phyloP scores from a whole-genome alignment of 2,329 filamentous ascomycete genomes.

The Arthrobotrys iridis region DNA sequence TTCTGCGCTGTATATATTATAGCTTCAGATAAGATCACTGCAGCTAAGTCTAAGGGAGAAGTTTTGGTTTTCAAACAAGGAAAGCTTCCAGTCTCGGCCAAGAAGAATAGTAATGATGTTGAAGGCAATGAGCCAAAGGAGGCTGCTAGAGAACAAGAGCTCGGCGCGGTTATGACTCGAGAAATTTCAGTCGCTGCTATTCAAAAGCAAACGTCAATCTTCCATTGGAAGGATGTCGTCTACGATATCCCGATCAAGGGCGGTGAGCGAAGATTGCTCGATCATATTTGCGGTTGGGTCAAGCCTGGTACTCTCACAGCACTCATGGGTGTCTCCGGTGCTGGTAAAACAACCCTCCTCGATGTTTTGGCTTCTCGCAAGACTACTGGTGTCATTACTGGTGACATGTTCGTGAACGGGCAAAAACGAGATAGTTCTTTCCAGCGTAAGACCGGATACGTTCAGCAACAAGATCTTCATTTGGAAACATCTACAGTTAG shows the following conservation, averaged over 20 bases:
- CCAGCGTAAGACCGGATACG: constrained; percentile 72
- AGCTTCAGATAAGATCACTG: constrained; percentile 71
- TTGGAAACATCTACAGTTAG: constrained; percentile 71
- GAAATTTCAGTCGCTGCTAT: constrained; percentile 62
- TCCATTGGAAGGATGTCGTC: constrained; percentile 87
- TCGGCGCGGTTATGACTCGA: constrained; percentile 58
- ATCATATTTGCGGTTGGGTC: constrained; percentile 76
- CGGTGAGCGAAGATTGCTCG: constrained; percentile 68
- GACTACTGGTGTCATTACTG: constrained; percentile 72
- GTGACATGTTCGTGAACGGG: constrained; percentile 72
- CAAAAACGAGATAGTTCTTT: constrained; percentile 69
- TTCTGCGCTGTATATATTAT: constrained; percentile 72
- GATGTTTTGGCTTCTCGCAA: constrained; percentile 76
- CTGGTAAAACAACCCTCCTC: constrained; percentile 85
- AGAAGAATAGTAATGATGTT: constrained; percentile 62
- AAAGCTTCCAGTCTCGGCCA: constrained; percentile 61
- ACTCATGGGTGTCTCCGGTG: constrained; percentile 84
- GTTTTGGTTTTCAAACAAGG: constrained; percentile 78
- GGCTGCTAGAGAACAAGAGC: constrained; percentile 53
- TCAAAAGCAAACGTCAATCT: constrained; percentile 74
- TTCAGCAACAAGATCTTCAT: constrained; percentile 74
- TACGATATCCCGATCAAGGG: constrained; percentile 75
- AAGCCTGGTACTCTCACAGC: constrained; percentile 80
- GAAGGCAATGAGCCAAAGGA: constrained; percentile 60
- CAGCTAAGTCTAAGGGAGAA: constrained; percentile 79